These are phyloP conservation scores for Fusarium sterilihyphosum DNA, from an alignment of 2,329 filamentous ascomycete genomes.

Conservation along the genomic window DNA sequence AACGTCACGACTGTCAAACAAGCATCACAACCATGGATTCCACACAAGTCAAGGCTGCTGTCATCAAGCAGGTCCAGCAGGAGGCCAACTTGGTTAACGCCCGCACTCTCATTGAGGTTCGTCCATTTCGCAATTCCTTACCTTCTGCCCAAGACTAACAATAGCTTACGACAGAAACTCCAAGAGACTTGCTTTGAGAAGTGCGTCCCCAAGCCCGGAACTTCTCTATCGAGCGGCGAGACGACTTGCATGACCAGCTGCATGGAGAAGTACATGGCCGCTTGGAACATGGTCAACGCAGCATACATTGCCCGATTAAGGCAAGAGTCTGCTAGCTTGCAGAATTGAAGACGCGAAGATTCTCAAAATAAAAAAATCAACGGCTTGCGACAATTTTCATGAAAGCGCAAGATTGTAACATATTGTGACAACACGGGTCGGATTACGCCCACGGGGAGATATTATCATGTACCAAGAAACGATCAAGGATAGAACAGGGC, in stretches of 20 bases:
- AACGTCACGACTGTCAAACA: constrained; percentile 29
- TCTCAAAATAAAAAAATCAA: not conserved
- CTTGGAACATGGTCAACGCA: constrained; percentile 79
- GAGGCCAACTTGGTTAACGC: constrained; percentile 76
- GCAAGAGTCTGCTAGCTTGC: constrained; percentile 57
- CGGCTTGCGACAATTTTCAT: constrained; percentile 6
- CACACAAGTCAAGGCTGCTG: constrained; percentile 66
- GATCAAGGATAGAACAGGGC: constrained; percentile 24
- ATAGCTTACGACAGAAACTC: constrained; percentile 67
- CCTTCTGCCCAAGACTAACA: constrained; percentile 5
- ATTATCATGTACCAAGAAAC: constrained; percentile 13
- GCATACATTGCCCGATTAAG: constrained; percentile 73
- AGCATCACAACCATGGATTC: constrained; percentile 63
- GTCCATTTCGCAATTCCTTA: constrained; percentile 12
- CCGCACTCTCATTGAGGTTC: constrained; percentile 74
- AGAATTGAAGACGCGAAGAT: not conserved
- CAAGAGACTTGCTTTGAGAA: constrained; percentile 84
- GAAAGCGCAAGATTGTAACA: constrained; percentile 37
- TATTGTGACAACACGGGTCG: constrained; percentile 39
- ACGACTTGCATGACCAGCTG: constrained; percentile 77
- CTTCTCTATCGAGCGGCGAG: constrained; percentile 73
- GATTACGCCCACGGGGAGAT: not conserved
- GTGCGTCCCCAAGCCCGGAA: constrained; percentile 76
- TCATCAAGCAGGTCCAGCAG: constrained; percentile 72
- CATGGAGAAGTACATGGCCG: constrained; percentile 86